Evolutionary conservation across 2,329 filamentous ascomycete species (phyloP).

Genomic region (Diaporthe longicolla): DNA sequence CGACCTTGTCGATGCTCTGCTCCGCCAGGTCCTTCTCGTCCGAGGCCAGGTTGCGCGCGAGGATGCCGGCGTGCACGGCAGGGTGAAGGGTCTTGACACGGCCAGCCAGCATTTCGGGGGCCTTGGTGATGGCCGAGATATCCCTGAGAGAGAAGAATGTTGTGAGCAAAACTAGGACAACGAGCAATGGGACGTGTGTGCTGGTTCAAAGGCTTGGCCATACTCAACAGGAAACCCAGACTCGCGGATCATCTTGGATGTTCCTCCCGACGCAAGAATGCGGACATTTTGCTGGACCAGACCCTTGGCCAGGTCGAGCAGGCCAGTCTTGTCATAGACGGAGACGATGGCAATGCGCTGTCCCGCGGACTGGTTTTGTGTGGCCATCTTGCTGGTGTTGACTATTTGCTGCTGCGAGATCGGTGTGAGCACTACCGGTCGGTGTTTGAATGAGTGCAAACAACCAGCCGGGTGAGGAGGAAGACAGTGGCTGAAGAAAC

Average conservation of each 20-base stretch:
- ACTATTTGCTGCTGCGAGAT: slow-evolving; percentile 26
- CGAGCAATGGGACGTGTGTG: neutral
- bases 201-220: slow-evolving; percentile 18
- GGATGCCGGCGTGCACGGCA: slow-evolving; percentile 90
- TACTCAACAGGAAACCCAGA: slow-evolving; percentile 96
- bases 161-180: slow-evolving; percentile 31
- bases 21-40: slow-evolving; percentile 97
- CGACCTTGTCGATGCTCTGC: slow-evolving; percentile 95
- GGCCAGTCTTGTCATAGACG: slow-evolving; percentile 98
- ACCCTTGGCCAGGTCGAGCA: slow-evolving; percentile 92
- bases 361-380: slow-evolving; percentile 52
- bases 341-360: slow-evolving; percentile 89
- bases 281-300: slow-evolving; percentile 90
- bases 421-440: neutral
- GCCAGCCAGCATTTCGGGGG: slow-evolving; percentile 95
- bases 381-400: slow-evolving; percentile 13
- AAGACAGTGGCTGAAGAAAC: slow-evolving; percentile 11
- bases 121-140: slow-evolving; percentile 96
- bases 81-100: slow-evolving; percentile 93
- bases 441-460: neutral
- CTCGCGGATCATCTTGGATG: slow-evolving; percentile 95
- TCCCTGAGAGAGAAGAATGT: slow-evolving; percentile 70
- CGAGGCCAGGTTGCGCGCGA: slow-evolving; percentile 92
- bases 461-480: slow-evolving; percentile 23
- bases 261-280: slow-evolving; percentile 94